Base-by-base conservation (phyloP, 805 yeast genomes). In the Geotrichum ghanense region DNA sequence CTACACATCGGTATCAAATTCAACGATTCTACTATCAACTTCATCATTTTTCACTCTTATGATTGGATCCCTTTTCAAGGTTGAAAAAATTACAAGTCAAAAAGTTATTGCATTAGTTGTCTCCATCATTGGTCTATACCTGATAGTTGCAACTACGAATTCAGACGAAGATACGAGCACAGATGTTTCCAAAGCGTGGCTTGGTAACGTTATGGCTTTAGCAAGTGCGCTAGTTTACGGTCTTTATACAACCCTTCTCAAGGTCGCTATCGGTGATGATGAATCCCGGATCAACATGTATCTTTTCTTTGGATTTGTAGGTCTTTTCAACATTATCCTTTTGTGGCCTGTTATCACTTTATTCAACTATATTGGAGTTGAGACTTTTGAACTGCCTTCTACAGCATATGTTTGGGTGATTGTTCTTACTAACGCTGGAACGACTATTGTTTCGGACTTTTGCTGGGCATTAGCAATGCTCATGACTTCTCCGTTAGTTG, bases 401-500 rank as follows among this genome's bases (percentile, higher is more conserved):
- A 63, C 74, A 1, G 51, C 66, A 0, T 68, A 69, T 34, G 76
- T 82, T 2, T 67, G 79, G 57, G 48, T 64, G 1, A 68, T 88
- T 2, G 66, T 90, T 4, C 44, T 73, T 0, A 51, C 77, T 42
- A 92, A 92, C 62, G 83, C 89, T 49, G 57, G 76, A 27, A 78
- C 87, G 39, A 87, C 96, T 0, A 81, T 92, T 54, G 64, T 89
- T 14, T 82, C 95, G 35, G 98, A 92, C 61, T 88, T 82, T 56
- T 79, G 94, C 57, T 92, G 98, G 98, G 95, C 95, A 26, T 78
- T 86, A 52, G 95, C 97, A 0, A 92, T 89, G 77, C 72, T 92
- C 25, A 68, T 92, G 58, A 92, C 98, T 0, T 82, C 92, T 41
- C 98, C 98, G 1, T 69, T 92, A 53, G 89, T 95, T 0, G 97